Evolutionary conservation across 345 rosid genomes (phyloP), one percentile per base, ranked within the genome.

Genomic region (Barbarea vulgaris): DNA sequence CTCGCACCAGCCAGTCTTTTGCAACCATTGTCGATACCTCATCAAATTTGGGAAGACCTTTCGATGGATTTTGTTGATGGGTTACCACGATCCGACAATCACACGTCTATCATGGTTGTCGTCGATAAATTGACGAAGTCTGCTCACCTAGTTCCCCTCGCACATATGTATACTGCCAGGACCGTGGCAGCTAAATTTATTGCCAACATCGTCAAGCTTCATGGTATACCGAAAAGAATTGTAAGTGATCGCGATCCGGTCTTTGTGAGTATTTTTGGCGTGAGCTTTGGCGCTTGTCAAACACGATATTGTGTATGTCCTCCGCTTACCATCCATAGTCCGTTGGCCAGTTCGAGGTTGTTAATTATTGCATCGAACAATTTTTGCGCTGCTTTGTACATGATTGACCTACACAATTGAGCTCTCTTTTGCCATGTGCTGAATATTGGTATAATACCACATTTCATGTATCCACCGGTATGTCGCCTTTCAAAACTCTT

Each of bases 261-360:
- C 0, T 42, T 42, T 42, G 2, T 15, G 8, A 15, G 47, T 6
- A 0, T 0, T 14, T 42, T 0, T 42, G 47, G 47, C 7, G 2
- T 1, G 47, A 42, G 11, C 1, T 42, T 0, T 42, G 47, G 17
- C 6, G 5, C 0, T 0, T 39, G 0, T 5, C 18, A 5, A 17
- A 31, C 0, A 52, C 17, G 0, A 11, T 5, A 1, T 0, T 52
- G 0, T 0, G 21, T n/a, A n/a, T n/a, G n/a, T n/a, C n/a, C n/a
- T n/a, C n/a, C n/a, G n/a, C n/a, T n/a, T n/a, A n/a, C n/a, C 36
- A 27, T 1, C 61, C 61, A 0, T 17, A 53, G 2, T 3, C 17
- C 0, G 56, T 22, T 12, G 56, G 28, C 0, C 56, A 52, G 2
- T 19, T n/a, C 0, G n/a, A 53, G 3, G 57, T 53, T 0, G 31